Base-by-base conservation (phyloP, 495 filamentous ascomycete species). In the Gamarada debralockiae region DNA sequence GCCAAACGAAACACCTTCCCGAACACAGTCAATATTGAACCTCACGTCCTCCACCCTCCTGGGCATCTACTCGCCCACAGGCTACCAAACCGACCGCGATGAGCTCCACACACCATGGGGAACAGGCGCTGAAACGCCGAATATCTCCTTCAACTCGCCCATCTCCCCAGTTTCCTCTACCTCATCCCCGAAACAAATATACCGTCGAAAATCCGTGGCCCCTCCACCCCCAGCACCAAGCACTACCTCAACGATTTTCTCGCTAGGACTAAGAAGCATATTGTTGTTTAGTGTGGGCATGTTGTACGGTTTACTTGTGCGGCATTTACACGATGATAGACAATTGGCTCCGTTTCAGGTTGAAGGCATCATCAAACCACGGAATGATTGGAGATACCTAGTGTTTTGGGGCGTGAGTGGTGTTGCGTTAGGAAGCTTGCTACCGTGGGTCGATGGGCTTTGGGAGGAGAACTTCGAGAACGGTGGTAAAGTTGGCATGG, bases 21-120 rank as follows among this genome's bases (percentile, higher is more conserved):
- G 87, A 48, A 85, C 84, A 24, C 80, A 83, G 45, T 96, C 91
- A 2, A 76, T 89, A 23, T 77, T 92, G 60, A 95, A 96, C 65
- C 78, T 97, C 46, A 96, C 91, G 23, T 83, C 87, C 13, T 89
- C 88, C 2, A 96, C 93, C 1, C 80, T 97, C 0, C 86, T 84
- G 57, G 93, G 93, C 39, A 98, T 97, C 65, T 97, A 93, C 71
- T 78, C 81, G 10, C 87, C 84, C 13, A 81, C 80, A 3, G 79
- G 73, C 52, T 77, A 75, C 57, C 73, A 74, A 52, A 71, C 66
- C 37, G 67, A 64, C 27, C 52, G 56, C 24, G 63, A 71, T 23
- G 66, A 71, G 34, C 57, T 67, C 15, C 63, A 59, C 18, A 73
- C 72, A 0, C 69, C 88, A 31, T 92, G 85, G 84, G 87, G 84